These are phyloP conservation scores for Fraxinus quadrangulata DNA, from an alignment of 257 asterid species.

Conservation along the genomic window DNA sequence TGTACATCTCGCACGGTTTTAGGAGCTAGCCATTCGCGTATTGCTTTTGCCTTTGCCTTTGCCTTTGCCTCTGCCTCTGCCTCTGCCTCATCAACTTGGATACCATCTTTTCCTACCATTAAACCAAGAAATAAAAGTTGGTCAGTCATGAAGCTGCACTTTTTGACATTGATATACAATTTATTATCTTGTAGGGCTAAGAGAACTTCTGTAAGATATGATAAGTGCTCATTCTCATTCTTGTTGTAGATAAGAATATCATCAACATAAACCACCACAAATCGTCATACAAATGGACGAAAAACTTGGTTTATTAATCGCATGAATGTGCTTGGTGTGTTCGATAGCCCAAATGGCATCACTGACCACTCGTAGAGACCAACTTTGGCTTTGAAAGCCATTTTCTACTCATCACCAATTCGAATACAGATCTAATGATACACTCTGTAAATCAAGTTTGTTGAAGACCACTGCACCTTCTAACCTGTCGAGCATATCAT, in stretches of 20 bases:
- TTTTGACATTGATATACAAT: not conserved
- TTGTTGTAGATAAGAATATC: not conserved
- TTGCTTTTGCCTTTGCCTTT: not conserved
- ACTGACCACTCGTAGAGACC: not conserved
- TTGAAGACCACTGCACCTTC: not conserved
- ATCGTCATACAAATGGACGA: no score
- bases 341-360: no score
- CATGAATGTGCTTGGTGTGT: no score
- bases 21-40: not conserved
- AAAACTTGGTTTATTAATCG: no score
- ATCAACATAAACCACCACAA: conserved; percentile 6
- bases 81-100: not conserved
- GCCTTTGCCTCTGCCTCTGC: not conserved
- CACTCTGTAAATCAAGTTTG: not conserved
- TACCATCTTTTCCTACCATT: not conserved
- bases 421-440: not conserved
- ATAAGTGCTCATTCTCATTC: not conserved
- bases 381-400: no score
- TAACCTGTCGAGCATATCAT: not conserved
- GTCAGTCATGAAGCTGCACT: not conserved
- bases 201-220: not conserved
- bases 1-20: not conserved
- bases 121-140: not conserved
- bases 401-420: not conserved
- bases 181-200: not conserved